Evolutionary conservation across 805 yeast genomes (phyloP).

Genomic region (Barnettozyma botsteinii): DNA sequence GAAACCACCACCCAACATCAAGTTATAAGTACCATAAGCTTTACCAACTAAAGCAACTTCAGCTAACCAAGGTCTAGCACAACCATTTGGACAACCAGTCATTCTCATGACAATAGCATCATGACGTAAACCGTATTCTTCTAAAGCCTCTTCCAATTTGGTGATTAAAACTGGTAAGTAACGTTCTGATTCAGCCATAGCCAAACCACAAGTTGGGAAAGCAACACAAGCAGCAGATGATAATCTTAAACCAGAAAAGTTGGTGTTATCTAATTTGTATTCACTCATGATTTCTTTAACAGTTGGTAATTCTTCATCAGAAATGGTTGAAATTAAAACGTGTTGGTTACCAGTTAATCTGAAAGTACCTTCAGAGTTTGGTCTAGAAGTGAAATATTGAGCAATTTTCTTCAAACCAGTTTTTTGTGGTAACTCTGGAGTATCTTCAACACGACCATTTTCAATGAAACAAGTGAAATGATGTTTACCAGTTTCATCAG

Average conservation of each 20-base stretch:
- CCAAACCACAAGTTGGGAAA: slow-evolving; percentile 97
- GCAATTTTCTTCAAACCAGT: slow-evolving; percentile 81
- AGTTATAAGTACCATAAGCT: slow-evolving; percentile 87
- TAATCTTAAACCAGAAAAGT: slow-evolving; percentile 76
- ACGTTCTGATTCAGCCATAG: slow-evolving; percentile 98
- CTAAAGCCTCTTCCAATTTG: slow-evolving; percentile 80
- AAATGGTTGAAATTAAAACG: slow-evolving; percentile 65
- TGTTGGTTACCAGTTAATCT: slow-evolving; percentile 96
- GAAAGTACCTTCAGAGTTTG: slow-evolving; percentile 70
- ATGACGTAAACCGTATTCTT: slow-evolving; percentile 88
- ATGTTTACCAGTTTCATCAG: slow-evolving; percentile 75
- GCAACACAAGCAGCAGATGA: slow-evolving; percentile 97
- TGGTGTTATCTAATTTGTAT: slow-evolving; percentile 78
- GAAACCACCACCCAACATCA: slow-evolving; percentile 94
- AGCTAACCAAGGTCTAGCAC: slow-evolving; percentile 98
- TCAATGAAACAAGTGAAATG: slow-evolving; percentile 94
- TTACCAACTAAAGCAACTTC: slow-evolving; percentile 95
- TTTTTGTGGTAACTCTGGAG: slow-evolving; percentile 85
- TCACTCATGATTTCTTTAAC: slow-evolving; percentile 61
- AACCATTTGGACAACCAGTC: slow-evolving; percentile 99
- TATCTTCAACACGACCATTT: slow-evolving; percentile 94
- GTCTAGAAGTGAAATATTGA: slow-evolving; percentile 43
- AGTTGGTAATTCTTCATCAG: slow-evolving; percentile 57
- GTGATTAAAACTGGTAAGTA: slow-evolving; percentile 71
- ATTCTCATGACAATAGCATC: slow-evolving; percentile 94